Base-by-base conservation (phyloP, 2,329 filamentous ascomycete species). In the Shiraia bambusicola region DNA sequence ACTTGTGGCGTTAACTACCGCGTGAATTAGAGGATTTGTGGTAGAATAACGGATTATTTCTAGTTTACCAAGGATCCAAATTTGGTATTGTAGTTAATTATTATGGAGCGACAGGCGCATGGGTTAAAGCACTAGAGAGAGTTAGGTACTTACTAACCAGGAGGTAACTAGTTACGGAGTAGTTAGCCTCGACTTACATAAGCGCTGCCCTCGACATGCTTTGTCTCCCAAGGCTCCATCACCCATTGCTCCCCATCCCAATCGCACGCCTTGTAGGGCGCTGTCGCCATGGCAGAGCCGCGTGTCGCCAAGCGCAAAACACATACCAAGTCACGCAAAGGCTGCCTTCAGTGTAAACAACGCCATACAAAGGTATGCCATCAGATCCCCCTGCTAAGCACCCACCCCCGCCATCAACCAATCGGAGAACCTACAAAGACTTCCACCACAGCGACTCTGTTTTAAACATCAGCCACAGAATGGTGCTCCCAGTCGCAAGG, bases 291-390 rank as follows among this genome's bases (percentile, higher is more conserved):
- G 54, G 35, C 49, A 10, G 52, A 58, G 37, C 42, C 37, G 43
- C 56, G 55, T n/a, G 46, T 54, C 19, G 44, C 44, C 27, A 64
- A 61, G 34, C 55, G 62, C 9, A 66, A 66, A 14, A 55, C 62
- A 12, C 62, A 66, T 28, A 63, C 54, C 7, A 66, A 66, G 40
- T 59, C 54, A 10, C 54, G 62, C 11, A 61, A 54, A 32, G 62
- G 62, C 12, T 66, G 62, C 36, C 50, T 54, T 16, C 54, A 59
- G 32, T 66, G 62, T 46, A 66, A 66, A 43, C 54, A 60, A 33
- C 52, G 61, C 13, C 62, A 65, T 41, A 60, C 58, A 9, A 65
- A 65, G 50, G 62, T 62, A 46, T 13, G 50, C 17, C 9, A 22
- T 17, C 36, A 22, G 19, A 5, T 45, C n/a, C 14, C 33, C 40